Evolutionary conservation across 2,329 filamentous ascomycete species (phyloP).

Genomic region (Penicillium psychrosexuale): DNA sequence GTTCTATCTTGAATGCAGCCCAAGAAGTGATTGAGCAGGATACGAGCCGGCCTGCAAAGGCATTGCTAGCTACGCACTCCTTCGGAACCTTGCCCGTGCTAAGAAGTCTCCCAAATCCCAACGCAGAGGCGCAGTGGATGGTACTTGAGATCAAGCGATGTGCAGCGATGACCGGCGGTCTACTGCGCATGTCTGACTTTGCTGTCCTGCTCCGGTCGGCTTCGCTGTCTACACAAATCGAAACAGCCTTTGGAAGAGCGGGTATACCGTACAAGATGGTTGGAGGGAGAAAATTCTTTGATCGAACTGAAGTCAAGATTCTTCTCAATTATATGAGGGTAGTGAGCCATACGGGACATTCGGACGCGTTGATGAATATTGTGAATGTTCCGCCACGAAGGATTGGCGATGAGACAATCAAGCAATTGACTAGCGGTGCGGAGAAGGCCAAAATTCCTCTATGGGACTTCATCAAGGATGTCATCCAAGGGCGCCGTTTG

Average conservation of each 20-base stretch:
- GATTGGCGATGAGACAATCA: constrained; percentile 76
- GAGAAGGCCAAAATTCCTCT: constrained; percentile 66
- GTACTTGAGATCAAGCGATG: constrained; percentile 75
- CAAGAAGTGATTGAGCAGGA: constrained; percentile 90
- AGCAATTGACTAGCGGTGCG: constrained; percentile 71
- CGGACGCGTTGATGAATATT: constrained; percentile 77
- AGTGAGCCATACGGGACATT: constrained; percentile 79
- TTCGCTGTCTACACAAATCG: constrained; percentile 77
- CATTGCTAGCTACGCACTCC: constrained; percentile 73
- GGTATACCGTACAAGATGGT: constrained; percentile 92
- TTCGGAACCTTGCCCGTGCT: constrained; percentile 78
- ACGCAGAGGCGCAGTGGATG: constrained; percentile 81
- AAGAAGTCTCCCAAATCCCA: constrained; percentile 66
- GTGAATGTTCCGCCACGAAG: constrained; percentile 81
- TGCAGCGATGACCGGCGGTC: constrained; percentile 66
- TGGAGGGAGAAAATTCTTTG: constrained; percentile 86
- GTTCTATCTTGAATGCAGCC: constrained; percentile 74
- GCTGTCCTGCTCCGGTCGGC: constrained; percentile 86
- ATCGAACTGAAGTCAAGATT: constrained; percentile 82
- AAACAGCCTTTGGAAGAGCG: constrained; percentile 73
- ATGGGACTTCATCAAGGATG: constrained; percentile 69
- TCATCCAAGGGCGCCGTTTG: constrained; percentile 52
- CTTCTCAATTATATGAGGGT: constrained; percentile 85
- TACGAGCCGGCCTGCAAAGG: constrained; percentile 72
- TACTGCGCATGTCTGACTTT: constrained; percentile 73